Percentiles rank a stretch among this genome's conserved stretches.
These are phyloP conservation scores for Chlorella vulgaris DNA, from an alignment of 139 green algal genomes.

Conservation along the genomic window DNA sequence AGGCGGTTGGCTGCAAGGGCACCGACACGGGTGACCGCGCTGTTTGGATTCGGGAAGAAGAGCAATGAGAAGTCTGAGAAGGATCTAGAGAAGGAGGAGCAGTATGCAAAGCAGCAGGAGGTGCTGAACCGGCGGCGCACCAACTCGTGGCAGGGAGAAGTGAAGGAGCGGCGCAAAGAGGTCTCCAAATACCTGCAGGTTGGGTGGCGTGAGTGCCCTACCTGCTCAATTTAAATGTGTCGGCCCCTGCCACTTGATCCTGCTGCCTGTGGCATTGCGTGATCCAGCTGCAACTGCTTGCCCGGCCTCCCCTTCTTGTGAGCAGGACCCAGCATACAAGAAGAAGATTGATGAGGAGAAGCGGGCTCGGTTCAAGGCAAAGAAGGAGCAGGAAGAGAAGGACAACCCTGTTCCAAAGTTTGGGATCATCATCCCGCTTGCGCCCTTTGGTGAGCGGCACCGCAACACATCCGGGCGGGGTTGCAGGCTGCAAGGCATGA, in stretches of 20 bases:
- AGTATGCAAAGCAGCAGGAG: conserved; percentile 48
- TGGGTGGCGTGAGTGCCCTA: too few species aligned
- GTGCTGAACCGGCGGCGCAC: conserved; percentile 45
- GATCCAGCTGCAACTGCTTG: too few species aligned
- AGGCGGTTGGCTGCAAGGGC: background rate
- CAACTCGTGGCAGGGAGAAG: conserved; percentile 54
- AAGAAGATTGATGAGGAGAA: conserved; percentile 59
- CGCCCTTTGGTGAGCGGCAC: conserved; percentile 25
- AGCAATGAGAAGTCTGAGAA: conserved; percentile 10
- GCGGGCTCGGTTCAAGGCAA: conserved; percentile 38
- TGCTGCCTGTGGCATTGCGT: too few species aligned
- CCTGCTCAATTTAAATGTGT: too few species aligned
- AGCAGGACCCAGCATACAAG: conserved; percentile 59
- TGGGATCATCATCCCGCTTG: conserved; percentile 40
- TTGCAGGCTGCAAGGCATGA: too few species aligned
- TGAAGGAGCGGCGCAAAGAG: conserved; percentile 48
- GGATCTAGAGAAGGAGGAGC: conserved; percentile 42
- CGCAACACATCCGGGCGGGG: too few species aligned
- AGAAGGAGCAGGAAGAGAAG: conserved; percentile 37
- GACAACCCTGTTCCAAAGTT: conserved; percentile 44
- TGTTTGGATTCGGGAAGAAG: conserved; percentile 24
- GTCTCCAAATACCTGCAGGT: conserved; percentile 11
- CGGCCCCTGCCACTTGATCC: too few species aligned
- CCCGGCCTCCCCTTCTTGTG: too few species aligned
- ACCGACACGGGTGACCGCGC: background rate